These are phyloP conservation scores for Dillenia suffruticosa DNA, from an alignment of 164 flowering plant genomes.

Conservation along the genomic window DNA sequence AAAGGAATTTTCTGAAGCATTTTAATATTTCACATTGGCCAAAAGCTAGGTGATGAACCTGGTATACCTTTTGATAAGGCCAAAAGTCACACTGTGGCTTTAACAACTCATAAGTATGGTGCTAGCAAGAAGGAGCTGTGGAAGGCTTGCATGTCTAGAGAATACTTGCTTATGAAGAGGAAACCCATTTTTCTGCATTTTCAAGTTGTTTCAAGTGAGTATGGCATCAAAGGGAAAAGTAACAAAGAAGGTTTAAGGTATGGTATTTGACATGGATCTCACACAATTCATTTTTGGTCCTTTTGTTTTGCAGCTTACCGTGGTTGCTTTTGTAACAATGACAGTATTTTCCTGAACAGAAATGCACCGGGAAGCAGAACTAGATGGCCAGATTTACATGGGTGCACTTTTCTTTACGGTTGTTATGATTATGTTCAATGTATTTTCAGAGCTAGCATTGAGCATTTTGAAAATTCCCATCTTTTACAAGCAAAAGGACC, in stretches of 20 bases:
- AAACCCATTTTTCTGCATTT: conserved; percentile 59
- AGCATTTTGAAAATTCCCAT: conserved; percentile 58
- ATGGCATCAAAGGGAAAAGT: not conserved
- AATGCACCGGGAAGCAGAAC: conserved; percentile 27
- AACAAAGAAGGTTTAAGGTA: too few species aligned
- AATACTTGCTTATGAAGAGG: conserved; percentile 66
- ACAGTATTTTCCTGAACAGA: conserved; percentile 38
- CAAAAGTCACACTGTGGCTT: conserved; percentile 58
- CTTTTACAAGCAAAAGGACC: conserved; percentile 82
- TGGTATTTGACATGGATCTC: not conserved
- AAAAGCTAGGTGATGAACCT: conserved; percentile 39
- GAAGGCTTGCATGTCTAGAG: conserved; percentile 58
- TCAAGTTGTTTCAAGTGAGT: conserved; percentile 51
- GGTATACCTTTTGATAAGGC: conserved; percentile 53
- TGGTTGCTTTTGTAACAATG: conserved; percentile 30
- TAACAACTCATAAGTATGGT: conserved; percentile 52
- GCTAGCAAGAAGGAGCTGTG: conserved; percentile 48
- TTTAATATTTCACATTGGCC: conserved; percentile 57
- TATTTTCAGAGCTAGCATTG: conserved; percentile 49
- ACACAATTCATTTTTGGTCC: too few species aligned
- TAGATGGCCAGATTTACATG: conserved; percentile 39
- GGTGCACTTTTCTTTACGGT: conserved; percentile 50
- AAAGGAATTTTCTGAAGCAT: conserved; percentile 55
- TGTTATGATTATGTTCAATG: conserved; percentile 42
- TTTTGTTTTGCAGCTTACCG: conserved; percentile 23